Conservation (phyloP, 129 eudicot species). For the Glebionis coronaria region DNA sequence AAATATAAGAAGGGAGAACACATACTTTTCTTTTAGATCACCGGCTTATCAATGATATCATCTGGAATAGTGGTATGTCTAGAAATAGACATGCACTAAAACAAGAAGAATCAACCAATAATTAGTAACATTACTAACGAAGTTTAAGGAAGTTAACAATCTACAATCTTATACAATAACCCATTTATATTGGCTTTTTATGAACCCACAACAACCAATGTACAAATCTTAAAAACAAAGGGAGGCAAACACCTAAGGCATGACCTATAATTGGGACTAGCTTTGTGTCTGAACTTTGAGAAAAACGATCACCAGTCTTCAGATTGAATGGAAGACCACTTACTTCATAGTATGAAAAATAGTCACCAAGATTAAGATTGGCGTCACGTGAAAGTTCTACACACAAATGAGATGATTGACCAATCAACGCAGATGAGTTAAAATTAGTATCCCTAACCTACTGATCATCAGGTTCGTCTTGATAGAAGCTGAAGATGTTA, state of each 20-base stretch:
- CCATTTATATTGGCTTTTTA: too few relatives aligned
- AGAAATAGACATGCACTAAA: too few relatives aligned
- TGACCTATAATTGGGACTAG: constrained; percentile 75
- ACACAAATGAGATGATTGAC: constrained; percentile 79
- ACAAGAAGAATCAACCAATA: too few relatives aligned
- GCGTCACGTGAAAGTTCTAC: constrained; percentile 51
- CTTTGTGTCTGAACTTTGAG: constrained; percentile 19
- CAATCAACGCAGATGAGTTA: constrained; percentile 51
- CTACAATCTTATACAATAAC: too few relatives aligned
- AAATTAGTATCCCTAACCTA: constrained; percentile 83
- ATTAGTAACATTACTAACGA: too few relatives aligned
- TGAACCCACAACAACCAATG: too few relatives aligned
- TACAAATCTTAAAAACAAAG: constrained; percentile 62
- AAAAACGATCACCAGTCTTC: constrained; percentile 46
- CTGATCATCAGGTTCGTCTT: constrained; percentile 59
- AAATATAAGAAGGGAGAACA: too few relatives aligned
- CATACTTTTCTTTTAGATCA: too few relatives aligned
- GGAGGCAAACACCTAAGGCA: constrained; percentile 39
- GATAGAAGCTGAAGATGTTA: constrained; percentile 29
- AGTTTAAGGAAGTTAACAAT: too few relatives aligned
- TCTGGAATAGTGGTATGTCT: too few relatives aligned
- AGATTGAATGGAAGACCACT: constrained; percentile 36
- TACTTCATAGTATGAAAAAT: constrained; percentile 52
- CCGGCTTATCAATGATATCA: too few relatives aligned
- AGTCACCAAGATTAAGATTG: constrained; percentile 40